A percentile compares a stretch with the other conserved stretches of the same genome.
These are phyloP conservation scores for Penicillium subrubescens DNA, from an alignment of 495 filamentous ascomycete species.

Conservation along the genomic window DNA sequence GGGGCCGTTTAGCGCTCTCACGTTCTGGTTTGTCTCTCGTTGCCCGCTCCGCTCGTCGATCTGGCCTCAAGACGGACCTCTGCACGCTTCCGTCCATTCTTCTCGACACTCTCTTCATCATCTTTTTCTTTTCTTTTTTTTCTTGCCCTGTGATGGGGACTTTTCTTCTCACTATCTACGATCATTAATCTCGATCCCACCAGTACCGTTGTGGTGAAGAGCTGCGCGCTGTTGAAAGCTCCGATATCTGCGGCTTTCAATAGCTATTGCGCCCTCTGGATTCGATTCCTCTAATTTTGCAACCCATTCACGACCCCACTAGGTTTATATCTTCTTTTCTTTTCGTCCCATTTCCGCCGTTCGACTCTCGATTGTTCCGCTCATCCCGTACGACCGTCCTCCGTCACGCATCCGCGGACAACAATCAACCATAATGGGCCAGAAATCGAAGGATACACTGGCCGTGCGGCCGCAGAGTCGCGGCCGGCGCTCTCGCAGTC, in stretches of 20 bases:
- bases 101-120: conserved; percentile 24
- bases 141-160: conserved; percentile 42
- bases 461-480: conserved; percentile 41
- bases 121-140: conserved; percentile 23
- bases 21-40: conserved; percentile 9
- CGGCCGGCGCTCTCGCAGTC: conserved; percentile 43
- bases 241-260: conserved; percentile 18
- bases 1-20: conserved; percentile 26
- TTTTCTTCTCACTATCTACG: conserved; percentile 35
- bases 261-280: conserved; percentile 10
- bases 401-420: conserved; percentile 14
- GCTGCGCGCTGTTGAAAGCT: conserved; percentile 29
- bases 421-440: conserved; percentile 30
- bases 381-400: conserved; percentile 9
- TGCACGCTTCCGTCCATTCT: conserved; percentile 38
- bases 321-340: conserved; percentile 15
- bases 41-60: conserved; percentile 31
- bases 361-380: not conserved
- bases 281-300: conserved; percentile 9
- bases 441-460: conserved; percentile 43
- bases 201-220: conserved; percentile 27
- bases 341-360: conserved; percentile 2
- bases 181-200: conserved; percentile 40
- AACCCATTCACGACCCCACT: conserved; percentile 7
- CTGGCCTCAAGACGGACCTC: conserved; percentile 36